Percentiles rank a stretch among this genome's conserved stretches.
These are phyloP conservation scores for Basipetospora chlamydospora DNA, from an alignment of 2,329 filamentous ascomycete genomes.

Conservation along the genomic window DNA sequence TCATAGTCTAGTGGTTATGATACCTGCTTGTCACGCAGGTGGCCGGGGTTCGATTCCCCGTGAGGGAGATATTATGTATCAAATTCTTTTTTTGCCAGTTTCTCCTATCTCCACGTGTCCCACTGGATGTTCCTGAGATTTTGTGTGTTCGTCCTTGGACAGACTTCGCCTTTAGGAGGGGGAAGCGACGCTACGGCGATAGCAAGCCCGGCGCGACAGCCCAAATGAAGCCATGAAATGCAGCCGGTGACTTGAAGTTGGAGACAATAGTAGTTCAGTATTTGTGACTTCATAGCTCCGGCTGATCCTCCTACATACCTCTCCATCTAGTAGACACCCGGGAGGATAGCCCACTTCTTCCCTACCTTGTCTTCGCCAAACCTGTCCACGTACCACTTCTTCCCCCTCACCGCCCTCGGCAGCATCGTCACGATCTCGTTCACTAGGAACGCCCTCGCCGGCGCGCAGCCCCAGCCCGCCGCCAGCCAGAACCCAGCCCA, in stretches of 20 bases:
- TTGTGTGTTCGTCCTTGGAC: too few species aligned
- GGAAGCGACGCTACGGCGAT: too few species aligned
- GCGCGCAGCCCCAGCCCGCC: slow-evolving; percentile 50
- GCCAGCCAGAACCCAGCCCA: slow-evolving; percentile 83
- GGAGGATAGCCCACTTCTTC: slow-evolving; percentile 56
- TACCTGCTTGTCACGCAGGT: slow-evolving; percentile 12
- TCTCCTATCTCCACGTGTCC: too few species aligned
- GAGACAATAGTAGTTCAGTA: too few species aligned
- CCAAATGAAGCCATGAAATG: too few species aligned
- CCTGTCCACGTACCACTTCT: slow-evolving; percentile 71
- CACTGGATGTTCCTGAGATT: too few species aligned
- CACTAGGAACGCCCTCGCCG: slow-evolving; percentile 66
- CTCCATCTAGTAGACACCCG: slow-evolving; percentile 27
- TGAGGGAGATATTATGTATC: slow-evolving; percentile 9
- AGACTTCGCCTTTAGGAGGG: too few species aligned
- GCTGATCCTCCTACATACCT: too few species aligned
- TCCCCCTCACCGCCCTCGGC: slow-evolving; percentile 67
- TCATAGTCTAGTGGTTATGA: slow-evolving; percentile 6
- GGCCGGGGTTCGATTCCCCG: slow-evolving; percentile 20
- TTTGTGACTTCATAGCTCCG: too few species aligned
- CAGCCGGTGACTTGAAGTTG: too few species aligned
- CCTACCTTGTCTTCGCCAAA: slow-evolving; percentile 77
- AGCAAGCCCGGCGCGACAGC: too few species aligned
- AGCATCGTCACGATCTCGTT: slow-evolving; percentile 88
- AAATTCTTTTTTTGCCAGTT: neutral